phyloP scores from a whole-genome alignment of 108 stramenopile genomes.

The Licmophora abbreviata region DNA sequence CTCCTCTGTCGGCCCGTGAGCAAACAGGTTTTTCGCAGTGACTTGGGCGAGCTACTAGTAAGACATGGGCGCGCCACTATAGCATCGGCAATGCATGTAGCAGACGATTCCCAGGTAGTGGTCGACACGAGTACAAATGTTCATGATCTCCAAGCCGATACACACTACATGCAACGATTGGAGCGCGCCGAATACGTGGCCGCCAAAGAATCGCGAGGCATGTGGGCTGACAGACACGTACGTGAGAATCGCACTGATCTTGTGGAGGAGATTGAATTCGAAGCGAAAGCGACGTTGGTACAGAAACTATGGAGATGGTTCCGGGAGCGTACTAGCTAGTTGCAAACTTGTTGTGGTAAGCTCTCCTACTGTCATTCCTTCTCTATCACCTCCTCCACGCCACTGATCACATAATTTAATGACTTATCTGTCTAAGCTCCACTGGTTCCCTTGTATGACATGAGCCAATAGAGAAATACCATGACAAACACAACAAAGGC shows the following conservation, averaged over 20 bases:
- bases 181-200: slow-evolving; percentile 47
- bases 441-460: slow-evolving; percentile 35
- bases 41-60: slow-evolving; percentile 25
- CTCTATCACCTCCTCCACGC: not conserved
- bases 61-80: slow-evolving; percentile 21
- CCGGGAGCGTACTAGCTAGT: slow-evolving; percentile 6
- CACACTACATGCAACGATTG: slow-evolving; percentile 52
- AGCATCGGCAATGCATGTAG: slow-evolving; percentile 4
- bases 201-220: slow-evolving; percentile 36
- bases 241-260: slow-evolving; percentile 36
- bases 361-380: not conserved
- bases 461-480: slow-evolving; percentile 80
- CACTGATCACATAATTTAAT: not conserved
- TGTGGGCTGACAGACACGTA: slow-evolving; percentile 49
- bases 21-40: slow-evolving; percentile 27
- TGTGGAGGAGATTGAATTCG: slow-evolving; percentile 45
- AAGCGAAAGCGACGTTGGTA: slow-evolving; percentile 23
- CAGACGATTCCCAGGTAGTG: not conserved
- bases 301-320: slow-evolving; percentile 44
- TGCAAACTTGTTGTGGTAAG: not conserved
- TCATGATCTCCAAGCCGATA: slow-evolving; percentile 44
- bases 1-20: slow-evolving; percentile 31
- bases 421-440: slow-evolving; percentile 14
- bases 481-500: slow-evolving; percentile 76
- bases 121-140: slow-evolving; percentile 45